Evolutionary conservation across 495 filamentous ascomycete species (phyloP).

Genomic region (Durotheca rogersii): DNA sequence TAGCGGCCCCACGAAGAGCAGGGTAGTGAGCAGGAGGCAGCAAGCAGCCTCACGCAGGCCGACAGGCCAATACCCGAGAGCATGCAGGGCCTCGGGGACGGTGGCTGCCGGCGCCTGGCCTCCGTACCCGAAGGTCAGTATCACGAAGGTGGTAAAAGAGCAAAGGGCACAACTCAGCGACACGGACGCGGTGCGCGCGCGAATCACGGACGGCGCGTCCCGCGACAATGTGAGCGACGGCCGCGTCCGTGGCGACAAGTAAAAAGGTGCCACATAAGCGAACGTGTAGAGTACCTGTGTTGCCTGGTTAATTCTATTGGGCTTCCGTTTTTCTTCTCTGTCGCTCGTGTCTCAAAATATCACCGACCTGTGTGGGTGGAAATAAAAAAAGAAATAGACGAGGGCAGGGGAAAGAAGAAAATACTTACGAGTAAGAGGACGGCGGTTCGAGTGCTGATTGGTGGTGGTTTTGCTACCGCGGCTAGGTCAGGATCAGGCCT

Average conservation of each 20-base stretch:
- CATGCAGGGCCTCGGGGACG: conserved; percentile 55
- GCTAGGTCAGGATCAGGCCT: conserved; percentile 26
- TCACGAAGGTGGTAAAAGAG: conserved; percentile 59
- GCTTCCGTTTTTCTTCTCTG: not conserved
- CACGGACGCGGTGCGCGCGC: conserved; percentile 78
- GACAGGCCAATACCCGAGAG: conserved; percentile 76
- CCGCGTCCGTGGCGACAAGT: conserved; percentile 74
- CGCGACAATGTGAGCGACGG: conserved; percentile 79
- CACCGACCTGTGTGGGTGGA: too few species aligned
- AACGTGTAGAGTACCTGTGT: conserved; percentile 71
- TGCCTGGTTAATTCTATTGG: conserved; percentile 7
- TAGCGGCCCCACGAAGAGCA: conserved; percentile 84
- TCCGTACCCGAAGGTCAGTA: conserved; percentile 45
- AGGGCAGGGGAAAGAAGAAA: too few species aligned
- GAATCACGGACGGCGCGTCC: conserved; percentile 88
- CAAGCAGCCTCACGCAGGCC: conserved; percentile 59
- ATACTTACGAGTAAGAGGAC: conserved; percentile 37
- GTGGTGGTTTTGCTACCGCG: conserved; percentile 36
- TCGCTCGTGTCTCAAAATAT: not conserved
- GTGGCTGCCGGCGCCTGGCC: conserved; percentile 37
- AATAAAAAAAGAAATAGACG: too few species aligned
- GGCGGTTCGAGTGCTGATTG: conserved; percentile 38
- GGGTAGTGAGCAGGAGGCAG: conserved; percentile 64
- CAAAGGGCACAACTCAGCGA: conserved; percentile 65
- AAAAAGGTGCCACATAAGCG: conserved; percentile 89